Evolutionary conservation across 2,329 filamentous ascomycete species (phyloP).

Genomic region (Xylariaceae sp.): DNA sequence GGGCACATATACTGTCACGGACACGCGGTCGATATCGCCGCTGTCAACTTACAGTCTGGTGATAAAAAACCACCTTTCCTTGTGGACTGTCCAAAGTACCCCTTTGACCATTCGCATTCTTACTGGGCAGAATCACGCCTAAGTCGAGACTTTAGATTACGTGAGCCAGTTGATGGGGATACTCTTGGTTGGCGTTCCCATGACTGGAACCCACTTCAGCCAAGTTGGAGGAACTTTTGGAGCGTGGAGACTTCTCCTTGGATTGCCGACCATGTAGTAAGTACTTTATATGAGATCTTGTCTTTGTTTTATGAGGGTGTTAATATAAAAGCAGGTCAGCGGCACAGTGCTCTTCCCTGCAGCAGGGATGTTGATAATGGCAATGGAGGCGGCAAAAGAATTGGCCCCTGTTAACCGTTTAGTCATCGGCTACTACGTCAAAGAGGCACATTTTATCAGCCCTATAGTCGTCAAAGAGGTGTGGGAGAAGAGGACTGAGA

Average conservation of each 20-base stretch:
- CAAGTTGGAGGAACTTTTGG: slow-evolving; percentile 42
- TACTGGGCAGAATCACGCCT: slow-evolving; percentile 36
- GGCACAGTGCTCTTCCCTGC: slow-evolving; percentile 30
- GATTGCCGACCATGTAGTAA: slow-evolving; percentile 42
- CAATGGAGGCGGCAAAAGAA: slow-evolving; percentile 32
- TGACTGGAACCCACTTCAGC: slow-evolving; percentile 25
- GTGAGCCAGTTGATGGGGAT: slow-evolving; percentile 21
- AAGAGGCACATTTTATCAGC: slow-evolving; percentile 2
- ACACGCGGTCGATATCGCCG: slow-evolving; percentile 16
- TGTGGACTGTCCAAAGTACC: slow-evolving; percentile 34
- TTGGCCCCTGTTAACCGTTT: slow-evolving; percentile 12
- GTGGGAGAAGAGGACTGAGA: slow-evolving; percentile 6
- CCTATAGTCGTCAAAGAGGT: background rate
- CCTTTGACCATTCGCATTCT: slow-evolving; percentile 33
- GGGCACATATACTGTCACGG: slow-evolving; percentile 23
- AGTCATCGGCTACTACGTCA: slow-evolving; percentile 10
- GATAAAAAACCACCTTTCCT: slow-evolving; percentile 14
- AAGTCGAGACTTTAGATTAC: slow-evolving; percentile 27
- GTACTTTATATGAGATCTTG: too few species aligned
- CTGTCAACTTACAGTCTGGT: slow-evolving; percentile 14
- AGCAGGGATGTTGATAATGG: slow-evolving; percentile 34
- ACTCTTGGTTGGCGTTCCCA: slow-evolving; percentile 22
- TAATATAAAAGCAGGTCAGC: slow-evolving; percentile 19
- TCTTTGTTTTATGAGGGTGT: too few species aligned
- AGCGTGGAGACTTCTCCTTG: slow-evolving; percentile 37